Conservation (phyloP, 2,329 filamentous ascomycete genomes). For the Ceratocystiopsis brevicomis region DNA sequence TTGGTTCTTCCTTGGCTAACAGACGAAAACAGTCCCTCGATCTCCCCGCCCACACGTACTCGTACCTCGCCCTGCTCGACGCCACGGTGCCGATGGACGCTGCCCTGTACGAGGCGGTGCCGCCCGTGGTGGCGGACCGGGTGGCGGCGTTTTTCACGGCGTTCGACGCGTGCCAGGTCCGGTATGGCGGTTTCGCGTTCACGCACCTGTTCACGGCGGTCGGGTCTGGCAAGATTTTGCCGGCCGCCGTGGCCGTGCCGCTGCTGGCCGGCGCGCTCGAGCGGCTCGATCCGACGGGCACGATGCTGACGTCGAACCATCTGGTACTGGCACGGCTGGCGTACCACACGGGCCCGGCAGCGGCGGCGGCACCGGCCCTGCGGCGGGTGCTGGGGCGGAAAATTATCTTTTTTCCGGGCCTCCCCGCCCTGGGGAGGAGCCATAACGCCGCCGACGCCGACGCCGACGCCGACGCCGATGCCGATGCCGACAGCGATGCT, state of each 20-base stretch:
- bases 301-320: constrained; percentile 11
- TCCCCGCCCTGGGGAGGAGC: no score
- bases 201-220: constrained; percentile 25
- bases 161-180: constrained; percentile 32
- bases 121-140: constrained; percentile 21
- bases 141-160: constrained; percentile 25
- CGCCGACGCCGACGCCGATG: no score
- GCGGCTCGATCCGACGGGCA: constrained; percentile 42
- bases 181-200: constrained; percentile 28
- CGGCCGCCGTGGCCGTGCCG: constrained; percentile 27
- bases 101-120: constrained; percentile 13
- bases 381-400: constrained; percentile 46
- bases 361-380: constrained; percentile 39
- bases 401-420: constrained; percentile 44
- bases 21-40: constrained; percentile 24
- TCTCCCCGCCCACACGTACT: constrained; percentile 30
- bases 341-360: constrained; percentile 32
- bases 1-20: no score
- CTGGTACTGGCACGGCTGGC: constrained; percentile 19
- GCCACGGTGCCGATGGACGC: constrained; percentile 14
- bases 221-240: constrained; percentile 20
- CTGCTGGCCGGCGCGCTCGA: constrained; percentile 34
- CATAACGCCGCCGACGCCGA: no score
- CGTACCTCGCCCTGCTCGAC: constrained; percentile 30
- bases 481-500: no score